A percentile compares a stretch with the other conserved stretches of the same genome.
Conservation (phyloP, 139 green algal species). For the Volvox africanus region DNA sequence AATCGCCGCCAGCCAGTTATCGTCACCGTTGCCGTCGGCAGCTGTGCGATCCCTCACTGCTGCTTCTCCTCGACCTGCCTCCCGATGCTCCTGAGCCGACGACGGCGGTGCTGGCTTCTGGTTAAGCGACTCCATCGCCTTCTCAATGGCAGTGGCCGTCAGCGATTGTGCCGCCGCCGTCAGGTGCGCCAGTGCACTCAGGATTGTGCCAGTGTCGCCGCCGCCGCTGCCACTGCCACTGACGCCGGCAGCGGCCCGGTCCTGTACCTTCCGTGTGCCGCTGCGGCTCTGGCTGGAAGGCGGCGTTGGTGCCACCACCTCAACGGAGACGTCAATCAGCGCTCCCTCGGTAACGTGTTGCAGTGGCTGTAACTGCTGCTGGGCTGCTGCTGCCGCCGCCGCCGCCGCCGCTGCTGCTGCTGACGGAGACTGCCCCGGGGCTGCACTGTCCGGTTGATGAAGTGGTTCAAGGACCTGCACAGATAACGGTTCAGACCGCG, state of each 20-base stretch:
- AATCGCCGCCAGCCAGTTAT: conserved; percentile 13
- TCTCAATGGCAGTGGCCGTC: not conserved
- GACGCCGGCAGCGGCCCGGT: not conserved
- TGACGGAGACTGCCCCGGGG: not conserved
- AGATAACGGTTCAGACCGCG: not conserved
- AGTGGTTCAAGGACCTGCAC: not conserved
- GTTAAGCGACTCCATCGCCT: not conserved
- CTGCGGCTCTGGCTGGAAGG: not conserved
- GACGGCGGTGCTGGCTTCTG: conserved; percentile 13
- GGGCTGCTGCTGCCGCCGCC: not conserved
- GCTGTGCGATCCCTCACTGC: not conserved
- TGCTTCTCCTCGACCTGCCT: not conserved
- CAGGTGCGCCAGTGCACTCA: conserved; percentile 20
- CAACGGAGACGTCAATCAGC: not conserved
- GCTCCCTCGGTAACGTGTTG: too few relatives aligned
- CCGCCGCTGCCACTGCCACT: not conserved
- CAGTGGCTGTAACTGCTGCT: not conserved
- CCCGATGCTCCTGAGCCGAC: conserved; percentile 29
- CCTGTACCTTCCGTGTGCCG: not conserved
- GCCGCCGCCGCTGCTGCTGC: not conserved
- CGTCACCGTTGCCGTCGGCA: not conserved
- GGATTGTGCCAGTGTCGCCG: not conserved
- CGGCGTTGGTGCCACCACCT: not conserved
- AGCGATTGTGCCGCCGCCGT: not conserved
- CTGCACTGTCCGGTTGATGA: not conserved